Base-by-base conservation (phyloP, 108 stramenopile species). In the Skeletonema costatum region DNA sequence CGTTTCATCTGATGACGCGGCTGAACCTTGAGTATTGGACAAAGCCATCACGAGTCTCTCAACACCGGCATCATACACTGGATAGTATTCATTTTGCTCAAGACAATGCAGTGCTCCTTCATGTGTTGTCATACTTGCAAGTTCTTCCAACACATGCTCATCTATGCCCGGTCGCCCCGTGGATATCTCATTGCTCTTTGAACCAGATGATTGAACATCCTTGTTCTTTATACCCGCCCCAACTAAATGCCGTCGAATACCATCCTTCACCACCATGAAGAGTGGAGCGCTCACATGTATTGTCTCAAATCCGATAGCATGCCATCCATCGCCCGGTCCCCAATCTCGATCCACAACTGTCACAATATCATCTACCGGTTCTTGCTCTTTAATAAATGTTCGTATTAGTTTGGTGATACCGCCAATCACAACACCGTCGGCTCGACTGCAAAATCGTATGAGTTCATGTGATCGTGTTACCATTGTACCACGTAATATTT, bases 331-430 rank as follows among this genome's bases (percentile, higher is more conserved):
- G 14, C 79, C 86, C 53, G 59, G 32, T 46, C 86, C 86, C 88
- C 88, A 88, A 66, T 88, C 88, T 13, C 88, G 81, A 85, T 88
- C 88, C 8, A 88, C 51, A 21, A 76, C 71, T 17, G 88, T 88
- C 9, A 88, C 84, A n/a, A 88, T 75, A 62, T 88, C 88, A 68
- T 86, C 84, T 11, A 56, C 53, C 25, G 85, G 83, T 16, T 29
- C 8, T 4, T 62, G 25, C 16, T 86, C 80, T 19, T n/a, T 56
- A 8, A 63, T 41, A 44, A 88, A 88, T 3, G 83, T 64, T 60
- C 42, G 61, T 21, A 86, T 31, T 12, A 88, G 74, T 64, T 88
- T 88, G 3, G 81, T 70, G 14, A 86, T 80, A 6, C 86, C 88
- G 25, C 88, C 88, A 4, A 88, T 77, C 13, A 88, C 86, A 11